Evolutionary conservation across 768 basidiomycete species (phyloP), one percentile per base, ranked within the genome.

Genomic region (Lentinula guzmanii): DNA sequence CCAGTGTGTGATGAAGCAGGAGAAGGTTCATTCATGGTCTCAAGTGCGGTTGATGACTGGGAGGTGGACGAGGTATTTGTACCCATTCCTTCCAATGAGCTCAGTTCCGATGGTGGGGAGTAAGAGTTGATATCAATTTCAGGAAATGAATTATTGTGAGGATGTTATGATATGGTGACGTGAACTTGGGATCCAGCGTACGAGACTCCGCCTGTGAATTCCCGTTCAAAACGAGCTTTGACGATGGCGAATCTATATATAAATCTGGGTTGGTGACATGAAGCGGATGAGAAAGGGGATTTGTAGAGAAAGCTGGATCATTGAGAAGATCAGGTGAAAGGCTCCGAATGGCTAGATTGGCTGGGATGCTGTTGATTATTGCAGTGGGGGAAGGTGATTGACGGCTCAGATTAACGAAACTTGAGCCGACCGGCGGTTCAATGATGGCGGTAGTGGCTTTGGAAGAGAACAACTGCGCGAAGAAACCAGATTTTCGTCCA

Each of bases 251-350:
- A 9, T 37, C 31, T n/a, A 18, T 39, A 31, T 39, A 37, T 5
- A 8, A 18, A 33, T 57, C 41, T 15, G 65, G 54, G 21, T 63
- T 61, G 16, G 54, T 42, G 34, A 53, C 51, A 56, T 52, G 51
- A 11, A 73, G 77, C 1, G 83, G 85, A 70, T 86, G 74, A 4
- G 75, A 67, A 9, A 56, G 55, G 16, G 84, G 85, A 72, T 85
- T 79, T 57, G 78, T 65, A 64, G 84, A 85, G 74, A 86, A 86
- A 0, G 85, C 85, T 54, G 83, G 85, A 65, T 83, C 82, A 66
- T 81, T 75, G 57, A 77, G 75, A 3, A 79, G 28, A 5, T 72
- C 63, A 67, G 57, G 63, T 18, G 74, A 55, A 35, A 56, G 41
- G 28, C 45, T 56, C 18, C 52, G 52, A 31, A 61, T 61, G 43